Evolutionary conservation across 495 filamentous ascomycete species (phyloP).

Genomic region (Aspergillus indologenus): DNA sequence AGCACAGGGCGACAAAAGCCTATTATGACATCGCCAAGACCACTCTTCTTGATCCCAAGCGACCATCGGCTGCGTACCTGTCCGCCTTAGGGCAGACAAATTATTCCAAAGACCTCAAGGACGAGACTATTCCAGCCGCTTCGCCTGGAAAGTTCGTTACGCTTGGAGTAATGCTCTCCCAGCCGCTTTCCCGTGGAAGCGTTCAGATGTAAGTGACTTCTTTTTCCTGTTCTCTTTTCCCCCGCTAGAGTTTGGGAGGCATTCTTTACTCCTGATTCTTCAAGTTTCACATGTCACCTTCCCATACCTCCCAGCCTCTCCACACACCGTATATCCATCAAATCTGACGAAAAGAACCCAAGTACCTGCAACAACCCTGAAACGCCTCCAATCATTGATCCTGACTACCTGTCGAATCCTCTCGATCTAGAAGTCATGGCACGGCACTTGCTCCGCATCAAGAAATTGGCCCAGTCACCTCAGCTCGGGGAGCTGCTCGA

Average conservation of each 20-base stretch:
- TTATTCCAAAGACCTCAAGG: slow-evolving; percentile 7
- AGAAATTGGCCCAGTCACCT: slow-evolving; percentile 6
- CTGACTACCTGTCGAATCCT: slow-evolving; percentile 8
- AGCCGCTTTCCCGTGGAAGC: slow-evolving; percentile 8
- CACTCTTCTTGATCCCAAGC: slow-evolving; percentile 7
- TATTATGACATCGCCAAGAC: slow-evolving; percentile 8
- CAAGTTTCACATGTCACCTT: neutral
- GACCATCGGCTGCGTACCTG: slow-evolving; percentile 7
- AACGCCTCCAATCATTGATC: slow-evolving; percentile 8
- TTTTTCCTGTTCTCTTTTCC: neutral
- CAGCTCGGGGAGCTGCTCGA: slow-evolving; percentile 9
- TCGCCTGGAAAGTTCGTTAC: slow-evolving; percentile 9
- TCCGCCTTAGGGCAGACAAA: slow-evolving; percentile 9
- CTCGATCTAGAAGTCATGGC: slow-evolving; percentile 9
- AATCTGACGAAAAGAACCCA: slow-evolving; percentile 6
- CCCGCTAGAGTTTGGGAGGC: slow-evolving; percentile 5
- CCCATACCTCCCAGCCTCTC: neutral
- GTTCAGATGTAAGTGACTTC: slow-evolving; percentile 6
- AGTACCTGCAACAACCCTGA: slow-evolving; percentile 6
- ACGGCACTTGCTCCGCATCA: slow-evolving; percentile 8
- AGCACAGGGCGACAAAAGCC: slow-evolving; percentile 6
- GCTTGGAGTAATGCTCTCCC: slow-evolving; percentile 9
- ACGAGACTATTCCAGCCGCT: slow-evolving; percentile 3
- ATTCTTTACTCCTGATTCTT: slow-evolving; percentile 9
- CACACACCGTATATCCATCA: slow-evolving; percentile 8